These are phyloP conservation scores for Nitzschia sp. DNA, from an alignment of 108 stramenopile species.

Conservation along the genomic window DNA sequence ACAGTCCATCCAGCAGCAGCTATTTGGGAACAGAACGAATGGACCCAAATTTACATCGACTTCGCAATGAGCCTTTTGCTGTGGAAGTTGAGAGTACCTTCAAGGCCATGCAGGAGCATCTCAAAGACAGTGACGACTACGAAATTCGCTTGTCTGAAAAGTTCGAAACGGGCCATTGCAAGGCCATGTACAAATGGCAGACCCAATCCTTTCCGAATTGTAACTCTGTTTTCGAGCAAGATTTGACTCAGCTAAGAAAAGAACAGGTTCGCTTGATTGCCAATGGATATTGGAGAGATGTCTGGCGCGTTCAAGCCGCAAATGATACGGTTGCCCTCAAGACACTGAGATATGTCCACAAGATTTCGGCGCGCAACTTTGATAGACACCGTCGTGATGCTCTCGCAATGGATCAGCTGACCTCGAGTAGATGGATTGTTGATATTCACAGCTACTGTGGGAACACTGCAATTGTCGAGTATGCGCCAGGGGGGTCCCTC, in stretches of 20 bases:
- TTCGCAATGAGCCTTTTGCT: background rate
- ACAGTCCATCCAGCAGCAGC: background rate
- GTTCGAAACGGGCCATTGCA: conserved; percentile 53
- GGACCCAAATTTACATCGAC: conserved; percentile 16
- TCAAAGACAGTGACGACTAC: conserved; percentile 32
- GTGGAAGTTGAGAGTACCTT: background rate
- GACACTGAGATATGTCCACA: conserved; percentile 50
- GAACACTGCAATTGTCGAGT: conserved; percentile 63
- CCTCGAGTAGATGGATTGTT: conserved; percentile 55
- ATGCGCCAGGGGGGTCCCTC: conserved; percentile 50
- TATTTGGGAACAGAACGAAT: conserved; percentile 34
- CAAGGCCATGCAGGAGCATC: background rate
- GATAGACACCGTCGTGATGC: conserved; percentile 76
- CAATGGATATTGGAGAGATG: conserved; percentile 74
- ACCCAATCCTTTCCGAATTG: conserved; percentile 58
- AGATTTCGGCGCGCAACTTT: conserved; percentile 47
- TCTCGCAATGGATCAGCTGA: conserved; percentile 74
- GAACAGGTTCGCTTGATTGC: conserved; percentile 24
- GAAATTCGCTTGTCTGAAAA: conserved; percentile 25
- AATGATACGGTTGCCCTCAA: conserved; percentile 45
- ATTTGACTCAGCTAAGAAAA: conserved; percentile 32
- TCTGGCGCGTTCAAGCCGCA: conserved; percentile 40
- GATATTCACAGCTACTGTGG: conserved; percentile 78
- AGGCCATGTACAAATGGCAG: conserved; percentile 68
- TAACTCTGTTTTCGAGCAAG: conserved; percentile 69